phyloP scores from a whole-genome alignment of 139 green algal species.

The Parachlorella kessleri region DNA sequence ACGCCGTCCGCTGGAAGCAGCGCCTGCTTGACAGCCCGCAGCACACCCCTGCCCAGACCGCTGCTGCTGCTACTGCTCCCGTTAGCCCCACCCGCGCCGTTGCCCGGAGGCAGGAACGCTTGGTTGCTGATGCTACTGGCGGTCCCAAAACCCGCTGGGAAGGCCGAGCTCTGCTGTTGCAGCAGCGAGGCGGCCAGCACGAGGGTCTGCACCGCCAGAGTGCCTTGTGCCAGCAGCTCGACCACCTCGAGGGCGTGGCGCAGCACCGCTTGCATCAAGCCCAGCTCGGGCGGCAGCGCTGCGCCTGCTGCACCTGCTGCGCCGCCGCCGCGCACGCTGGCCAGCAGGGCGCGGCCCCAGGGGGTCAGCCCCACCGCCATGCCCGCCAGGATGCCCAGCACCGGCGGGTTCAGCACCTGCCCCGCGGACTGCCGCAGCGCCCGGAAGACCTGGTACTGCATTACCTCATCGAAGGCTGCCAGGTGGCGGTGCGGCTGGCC shows the following conservation, averaged over 20 bases:
- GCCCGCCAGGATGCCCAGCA: slow-evolving; percentile 57
- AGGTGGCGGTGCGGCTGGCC: neutral
- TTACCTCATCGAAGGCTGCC: neutral
- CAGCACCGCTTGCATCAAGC: slow-evolving; percentile 29
- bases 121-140: too few relatives aligned
- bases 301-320: neutral
- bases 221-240: slow-evolving; percentile 52
- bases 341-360: slow-evolving; percentile 36
- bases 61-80: neutral
- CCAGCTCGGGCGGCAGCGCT: slow-evolving; percentile 44
- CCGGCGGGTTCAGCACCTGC: slow-evolving; percentile 62
- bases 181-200: slow-evolving; percentile 70
- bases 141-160: neutral
- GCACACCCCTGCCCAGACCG: slow-evolving; percentile 1
- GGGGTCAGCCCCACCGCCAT: slow-evolving; percentile 59
- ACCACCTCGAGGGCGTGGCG: slow-evolving; percentile 49
- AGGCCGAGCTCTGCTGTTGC: neutral
- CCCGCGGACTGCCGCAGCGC: neutral
- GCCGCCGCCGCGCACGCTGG: slow-evolving; percentile 13
- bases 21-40: neutral
- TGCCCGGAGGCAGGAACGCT: too few relatives aligned
- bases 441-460: neutral
- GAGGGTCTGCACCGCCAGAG: slow-evolving; percentile 59
- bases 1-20: slow-evolving; percentile 23
- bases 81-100: neutral